These are phyloP conservation scores for Pseudoneurospora amorphoporcata DNA, from an alignment of 495 filamentous ascomycete genomes.

Conservation along the genomic window DNA sequence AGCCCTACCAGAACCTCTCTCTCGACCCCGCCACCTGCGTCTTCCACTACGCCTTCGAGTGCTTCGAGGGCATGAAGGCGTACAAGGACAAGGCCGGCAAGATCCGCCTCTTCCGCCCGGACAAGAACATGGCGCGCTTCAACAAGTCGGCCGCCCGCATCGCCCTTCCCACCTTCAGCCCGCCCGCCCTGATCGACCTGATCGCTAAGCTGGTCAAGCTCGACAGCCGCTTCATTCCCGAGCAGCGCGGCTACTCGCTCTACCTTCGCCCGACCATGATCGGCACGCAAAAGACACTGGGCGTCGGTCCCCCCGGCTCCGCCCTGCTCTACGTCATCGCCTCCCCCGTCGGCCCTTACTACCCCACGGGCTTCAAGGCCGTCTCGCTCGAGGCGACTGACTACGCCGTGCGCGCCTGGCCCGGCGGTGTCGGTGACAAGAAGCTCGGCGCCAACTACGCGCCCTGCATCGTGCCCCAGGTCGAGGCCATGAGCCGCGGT, in stretches of 20 bases:
- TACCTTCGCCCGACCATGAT: conserved; percentile 97
- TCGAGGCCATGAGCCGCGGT: conserved; percentile 76
- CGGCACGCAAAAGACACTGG: conserved; percentile 86
- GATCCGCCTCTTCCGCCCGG: conserved; percentile 83
- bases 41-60: conserved; percentile 96
- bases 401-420: conserved; percentile 95
- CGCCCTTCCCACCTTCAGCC: conserved; percentile 75
- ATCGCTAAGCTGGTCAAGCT: conserved; percentile 68
- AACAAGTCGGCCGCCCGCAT: conserved; percentile 85
- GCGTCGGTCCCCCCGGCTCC: conserved; percentile 80
- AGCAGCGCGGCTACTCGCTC: conserved; percentile 74
- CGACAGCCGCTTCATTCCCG: conserved; percentile 81
- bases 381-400: conserved; percentile 86
- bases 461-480: conserved; percentile 87
- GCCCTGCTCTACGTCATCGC: conserved; percentile 92
- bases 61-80: conserved; percentile 98
- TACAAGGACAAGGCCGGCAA: conserved; percentile 70
- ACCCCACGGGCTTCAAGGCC: conserved; percentile 95
- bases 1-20: conserved; percentile 91
- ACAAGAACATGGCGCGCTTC: conserved; percentile 90
- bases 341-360: conserved; percentile 94
- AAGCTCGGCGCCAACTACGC: conserved; percentile 98
- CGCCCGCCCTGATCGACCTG: conserved; percentile 60
- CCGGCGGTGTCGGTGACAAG: conserved; percentile 91
- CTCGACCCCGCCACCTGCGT: conserved; percentile 95